Conservation (phyloP, 208 protist genomes). For the Crithidia thermophila region DNA sequence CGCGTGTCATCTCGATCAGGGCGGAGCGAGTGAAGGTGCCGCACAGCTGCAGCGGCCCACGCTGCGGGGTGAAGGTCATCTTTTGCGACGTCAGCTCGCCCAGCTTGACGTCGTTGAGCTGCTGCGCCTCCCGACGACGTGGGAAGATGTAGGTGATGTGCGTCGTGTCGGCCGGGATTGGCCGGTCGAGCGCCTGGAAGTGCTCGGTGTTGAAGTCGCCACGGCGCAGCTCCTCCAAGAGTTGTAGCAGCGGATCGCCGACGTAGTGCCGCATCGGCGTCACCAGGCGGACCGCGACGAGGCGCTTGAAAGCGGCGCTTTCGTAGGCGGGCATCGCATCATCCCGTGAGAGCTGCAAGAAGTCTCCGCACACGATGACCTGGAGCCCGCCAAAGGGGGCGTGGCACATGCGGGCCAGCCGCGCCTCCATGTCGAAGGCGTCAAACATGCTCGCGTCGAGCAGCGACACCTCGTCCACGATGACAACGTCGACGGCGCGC, state of each 20-base stretch:
- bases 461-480: slow-evolving; percentile 94
- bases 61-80: slow-evolving; percentile 72
- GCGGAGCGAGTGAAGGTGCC: slow-evolving; percentile 67
- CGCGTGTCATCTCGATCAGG: slow-evolving; percentile 40
- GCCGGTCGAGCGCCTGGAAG: slow-evolving; percentile 58
- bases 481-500: slow-evolving; percentile 86
- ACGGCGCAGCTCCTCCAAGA: slow-evolving; percentile 64
- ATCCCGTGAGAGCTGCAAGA: slow-evolving; percentile 85
- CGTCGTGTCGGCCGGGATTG: slow-evolving; percentile 44
- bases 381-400: slow-evolving; percentile 91
- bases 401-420: slow-evolving; percentile 63
- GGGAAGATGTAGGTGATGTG: slow-evolving; percentile 88
- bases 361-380: slow-evolving; percentile 92
- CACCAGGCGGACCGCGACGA: slow-evolving; percentile 64
- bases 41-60: slow-evolving; percentile 73
- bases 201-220: slow-evolving; percentile 52
- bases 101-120: slow-evolving; percentile 78
- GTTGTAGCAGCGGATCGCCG: slow-evolving; percentile 55
- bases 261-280: slow-evolving; percentile 81
- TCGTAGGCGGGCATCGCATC: slow-evolving; percentile 57
- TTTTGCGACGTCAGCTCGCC: slow-evolving; percentile 60
- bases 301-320: slow-evolving; percentile 52
- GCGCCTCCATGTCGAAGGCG: slow-evolving; percentile 82
- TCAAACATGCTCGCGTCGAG: slow-evolving; percentile 82
- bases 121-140: slow-evolving; percentile 67